Conservation (phyloP, 495 filamentous ascomycete species). For the Pyrenula massariospora region DNA sequence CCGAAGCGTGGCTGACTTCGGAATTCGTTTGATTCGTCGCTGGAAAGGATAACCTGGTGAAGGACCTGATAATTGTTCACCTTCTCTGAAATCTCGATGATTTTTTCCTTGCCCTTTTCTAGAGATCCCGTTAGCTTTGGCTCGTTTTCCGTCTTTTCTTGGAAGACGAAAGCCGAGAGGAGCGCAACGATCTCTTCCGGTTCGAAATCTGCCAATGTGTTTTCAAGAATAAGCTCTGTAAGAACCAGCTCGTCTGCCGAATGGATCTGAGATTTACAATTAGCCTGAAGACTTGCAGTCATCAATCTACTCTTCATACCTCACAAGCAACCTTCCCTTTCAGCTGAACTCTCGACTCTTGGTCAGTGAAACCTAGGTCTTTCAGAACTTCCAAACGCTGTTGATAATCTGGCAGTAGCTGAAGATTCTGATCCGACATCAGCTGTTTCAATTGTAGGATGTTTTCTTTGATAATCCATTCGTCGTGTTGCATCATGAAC, state of each 20-base stretch:
- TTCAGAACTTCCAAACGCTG: constrained; percentile 86
- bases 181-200: constrained; percentile 94
- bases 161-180: constrained; percentile 93
- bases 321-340: constrained; percentile 99
- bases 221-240: constrained; percentile 91
- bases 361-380: constrained; percentile 84
- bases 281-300: neutral
- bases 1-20: constrained; percentile 78
- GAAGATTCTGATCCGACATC: constrained; percentile 93
- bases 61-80: constrained; percentile 78
- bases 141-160: constrained; percentile 81
- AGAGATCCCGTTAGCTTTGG: constrained; percentile 78
- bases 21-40: constrained; percentile 87
- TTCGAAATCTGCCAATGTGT: constrained; percentile 88
- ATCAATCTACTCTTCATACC: constrained; percentile 15
- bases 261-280: constrained; percentile 57
- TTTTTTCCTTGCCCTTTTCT: constrained; percentile 73
- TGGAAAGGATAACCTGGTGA: constrained; percentile 81
- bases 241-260: constrained; percentile 96
- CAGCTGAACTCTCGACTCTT: constrained; percentile 69
- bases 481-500: constrained; percentile 88
- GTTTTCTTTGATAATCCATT: constrained; percentile 87
- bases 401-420: constrained; percentile 94
- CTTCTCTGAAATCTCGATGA: constrained; percentile 78
- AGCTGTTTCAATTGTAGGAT: constrained; percentile 72